Evolutionary conservation across 768 basidiomycete species (phyloP), one percentile per base, ranked within the genome.

Genomic region (Pleurotus pulmonarius): DNA sequence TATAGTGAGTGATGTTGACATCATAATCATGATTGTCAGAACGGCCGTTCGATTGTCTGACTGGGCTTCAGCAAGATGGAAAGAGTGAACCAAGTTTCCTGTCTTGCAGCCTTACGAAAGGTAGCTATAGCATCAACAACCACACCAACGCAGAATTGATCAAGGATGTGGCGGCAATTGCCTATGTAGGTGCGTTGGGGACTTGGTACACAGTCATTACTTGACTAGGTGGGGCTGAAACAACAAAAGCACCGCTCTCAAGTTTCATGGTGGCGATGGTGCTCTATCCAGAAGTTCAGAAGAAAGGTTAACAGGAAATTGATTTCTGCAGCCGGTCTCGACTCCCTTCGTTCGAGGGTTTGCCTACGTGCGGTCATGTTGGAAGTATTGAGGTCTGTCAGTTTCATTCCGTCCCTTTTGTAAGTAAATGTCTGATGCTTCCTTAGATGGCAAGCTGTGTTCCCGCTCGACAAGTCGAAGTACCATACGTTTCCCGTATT

Each of bases 161-260:
- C 16, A 49, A 34, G 20, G 48, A 49, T 18, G 48, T 34, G 7
- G 29, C 48, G 6, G 22, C 47, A 26, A 18, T 29, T 3, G 47
- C 47, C 11, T 49, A 49, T 49, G 25, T 11, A 49, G 47, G 47
- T 49, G 3, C 24, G 47, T 13, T 20, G 20, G 20, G 20, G 20
- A 20, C 20, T 20, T 9, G 16, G 29, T 16, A 13, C 15, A 11
- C 11, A 3, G 20, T 9, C 9, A 6, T 7, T 5, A 9, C 1
- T 11, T 18, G 18, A 53, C 6, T 43, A 74, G 75, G 75, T 47
- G 76, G 77, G 2, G 70, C 75, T 3, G 77, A 77, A 60, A 78
- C 75, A 34, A 73, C 70, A 0, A 58, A 71, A 16, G 71, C 74
- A 6, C 59, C 69, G n/a, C 60, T 74, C 22, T 67, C 67, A 3